A percentile compares a stretch with the other conserved stretches of the same genome.
These are phyloP conservation scores for Fraxinus americana DNA, from an alignment of 257 asterid species.

Conservation along the genomic window DNA sequence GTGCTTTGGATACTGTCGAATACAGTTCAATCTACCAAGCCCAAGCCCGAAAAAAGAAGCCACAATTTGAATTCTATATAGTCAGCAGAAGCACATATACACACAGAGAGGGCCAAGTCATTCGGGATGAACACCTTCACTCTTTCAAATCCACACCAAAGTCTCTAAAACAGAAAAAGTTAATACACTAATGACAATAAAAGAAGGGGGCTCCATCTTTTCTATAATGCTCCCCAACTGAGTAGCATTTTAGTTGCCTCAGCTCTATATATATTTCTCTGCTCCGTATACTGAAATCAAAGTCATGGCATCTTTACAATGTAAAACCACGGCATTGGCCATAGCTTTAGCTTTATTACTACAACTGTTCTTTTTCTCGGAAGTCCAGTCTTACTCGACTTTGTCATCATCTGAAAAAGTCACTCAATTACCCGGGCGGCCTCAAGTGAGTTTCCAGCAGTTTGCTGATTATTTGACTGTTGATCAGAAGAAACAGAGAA, in stretches of 20 bases:
- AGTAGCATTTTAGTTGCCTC: conserved; percentile 5
- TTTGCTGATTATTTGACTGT: neutral
- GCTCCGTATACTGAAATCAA: neutral
- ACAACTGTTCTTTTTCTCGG: conserved; percentile 26
- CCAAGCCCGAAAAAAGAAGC: neutral
- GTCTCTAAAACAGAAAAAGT: conserved; percentile 27
- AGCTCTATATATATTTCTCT: neutral
- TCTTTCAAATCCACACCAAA: conserved; percentile 13
- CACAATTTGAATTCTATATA: neutral
- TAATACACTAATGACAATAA: conserved; percentile 27
- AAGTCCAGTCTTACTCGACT: conserved; percentile 19
- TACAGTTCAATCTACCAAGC: no score
- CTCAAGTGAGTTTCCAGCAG: neutral
- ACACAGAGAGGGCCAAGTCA: neutral
- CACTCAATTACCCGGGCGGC: neutral
- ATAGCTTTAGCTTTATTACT: conserved; percentile 32
- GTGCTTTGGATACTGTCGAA: no score
- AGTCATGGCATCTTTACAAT: no score
- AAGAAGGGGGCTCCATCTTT: conserved; percentile 22
- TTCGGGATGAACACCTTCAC: neutral
- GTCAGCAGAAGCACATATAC: neutral
- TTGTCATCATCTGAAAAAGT: conserved; percentile 16
- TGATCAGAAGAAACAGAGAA: neutral
- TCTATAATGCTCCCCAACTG: conserved; percentile 24
- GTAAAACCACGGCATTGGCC: conserved; percentile 29